Percentiles rank a stretch among this genome's conserved stretches.
Conservation (phyloP, 164 flowering plant genomes). For the Tetrastigma voinierianum region DNA sequence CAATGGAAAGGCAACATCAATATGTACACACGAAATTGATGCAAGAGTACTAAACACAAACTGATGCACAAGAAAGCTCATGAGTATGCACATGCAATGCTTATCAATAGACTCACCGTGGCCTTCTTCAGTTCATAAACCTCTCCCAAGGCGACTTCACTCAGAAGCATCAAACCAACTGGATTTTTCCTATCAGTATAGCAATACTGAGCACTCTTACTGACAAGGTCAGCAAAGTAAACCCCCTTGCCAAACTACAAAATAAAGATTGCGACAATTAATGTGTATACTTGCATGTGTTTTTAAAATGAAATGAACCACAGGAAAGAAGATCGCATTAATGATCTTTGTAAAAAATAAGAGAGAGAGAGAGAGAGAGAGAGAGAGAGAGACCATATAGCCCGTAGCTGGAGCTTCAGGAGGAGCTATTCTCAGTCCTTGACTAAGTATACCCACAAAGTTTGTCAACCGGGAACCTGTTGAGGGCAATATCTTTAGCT, state of each 20-base stretch:
- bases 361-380: constrained; percentile 20
- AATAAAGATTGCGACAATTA: constrained; percentile 8
- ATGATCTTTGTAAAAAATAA: not conserved
- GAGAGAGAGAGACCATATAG: constrained; percentile 68
- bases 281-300: not conserved
- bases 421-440: constrained; percentile 95
- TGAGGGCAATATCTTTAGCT: not conserved
- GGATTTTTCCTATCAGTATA: constrained; percentile 69
- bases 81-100: not conserved
- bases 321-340: not conserved
- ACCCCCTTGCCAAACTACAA: constrained; percentile 93
- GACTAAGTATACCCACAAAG: constrained; percentile 94
- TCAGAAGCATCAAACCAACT: constrained; percentile 88
- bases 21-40: not conserved
- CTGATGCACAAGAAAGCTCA: too few species aligned
- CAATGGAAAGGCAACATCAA: not conserved
- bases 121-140: constrained; percentile 83
- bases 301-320: not conserved
- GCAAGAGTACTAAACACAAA: too few species aligned
- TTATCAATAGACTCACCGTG: constrained; percentile 36
- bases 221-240: constrained; percentile 97
- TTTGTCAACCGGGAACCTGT: constrained; percentile 85
- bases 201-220: constrained; percentile 98
- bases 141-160: constrained; percentile 95
- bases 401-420: constrained; percentile 97